These are phyloP conservation scores for Cryptococcus sp. DNA, from an alignment of 1,284 basidiomycete genomes.

Conservation along the genomic window DNA sequence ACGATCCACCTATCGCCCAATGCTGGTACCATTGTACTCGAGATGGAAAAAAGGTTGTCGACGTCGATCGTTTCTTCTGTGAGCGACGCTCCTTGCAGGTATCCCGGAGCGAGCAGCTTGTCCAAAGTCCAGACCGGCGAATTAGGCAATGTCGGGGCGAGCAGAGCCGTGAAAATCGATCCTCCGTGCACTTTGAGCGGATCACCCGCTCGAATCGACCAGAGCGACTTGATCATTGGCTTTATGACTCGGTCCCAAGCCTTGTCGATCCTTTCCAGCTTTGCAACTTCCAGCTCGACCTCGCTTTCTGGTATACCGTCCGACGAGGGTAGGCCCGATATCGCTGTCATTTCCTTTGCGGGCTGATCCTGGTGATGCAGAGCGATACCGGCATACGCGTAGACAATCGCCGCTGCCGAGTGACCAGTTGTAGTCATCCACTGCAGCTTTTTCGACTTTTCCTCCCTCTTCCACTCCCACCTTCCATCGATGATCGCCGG, in stretches of 20 bases:
- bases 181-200: constrained; percentile 33
- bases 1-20: constrained; percentile 37
- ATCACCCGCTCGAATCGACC: constrained; percentile 33
- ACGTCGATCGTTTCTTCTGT: constrained; percentile 7
- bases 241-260: constrained; percentile 33
- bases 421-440: constrained; percentile 31
- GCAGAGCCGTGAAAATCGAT: constrained; percentile 37
- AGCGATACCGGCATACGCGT: constrained; percentile 38
- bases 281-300: constrained; percentile 17
- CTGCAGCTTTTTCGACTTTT: constrained; percentile 27
- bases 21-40: constrained; percentile 27
- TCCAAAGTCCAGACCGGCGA: constrained; percentile 23
- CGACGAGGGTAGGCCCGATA: constrained; percentile 33
- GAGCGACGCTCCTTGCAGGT: constrained; percentile 27
- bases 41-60: constrained; percentile 14
- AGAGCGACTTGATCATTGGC: constrained; percentile 28
- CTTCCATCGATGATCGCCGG: constrained; percentile 4
- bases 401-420: constrained; percentile 28
- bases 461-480: constrained; percentile 27
- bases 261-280: constrained; percentile 27
- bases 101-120: constrained; percentile 23
- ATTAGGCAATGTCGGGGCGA: neutral
- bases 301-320: constrained; percentile 23
- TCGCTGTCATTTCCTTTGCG: constrained; percentile 22
- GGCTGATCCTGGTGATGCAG: constrained; percentile 33